phyloP scores from a whole-genome alignment of 1,284 basidiomycete species.

The Ceratobasidium papillatum region DNA sequence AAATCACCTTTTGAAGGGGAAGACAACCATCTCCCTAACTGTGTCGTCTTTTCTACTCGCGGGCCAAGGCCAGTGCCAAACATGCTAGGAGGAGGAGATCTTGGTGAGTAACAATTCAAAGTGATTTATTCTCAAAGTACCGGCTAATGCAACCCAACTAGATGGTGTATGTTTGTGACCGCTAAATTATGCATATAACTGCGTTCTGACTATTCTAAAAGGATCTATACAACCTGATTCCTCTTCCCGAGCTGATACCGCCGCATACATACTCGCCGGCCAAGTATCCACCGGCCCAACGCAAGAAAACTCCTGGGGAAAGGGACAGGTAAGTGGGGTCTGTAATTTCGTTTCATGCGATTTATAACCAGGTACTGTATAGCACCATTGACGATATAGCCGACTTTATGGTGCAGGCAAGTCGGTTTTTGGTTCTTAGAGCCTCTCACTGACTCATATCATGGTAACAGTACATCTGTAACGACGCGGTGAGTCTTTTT shows the following conservation, averaged over 20 bases:
- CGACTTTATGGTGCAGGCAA: constrained; percentile 44
- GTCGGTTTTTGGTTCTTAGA: background rate
- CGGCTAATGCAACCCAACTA: background rate
- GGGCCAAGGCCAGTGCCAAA: constrained; percentile 43
- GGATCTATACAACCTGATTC: constrained; percentile 45
- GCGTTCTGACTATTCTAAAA: background rate
- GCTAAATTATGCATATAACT: background rate
- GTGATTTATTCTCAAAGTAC: background rate
- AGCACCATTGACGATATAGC: constrained; percentile 44
- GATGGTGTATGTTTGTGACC: constrained; percentile 28
- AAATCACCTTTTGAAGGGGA: constrained; percentile 43
- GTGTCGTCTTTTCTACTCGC: constrained; percentile 43
- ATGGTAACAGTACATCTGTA: constrained; percentile 19
- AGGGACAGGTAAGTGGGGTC: background rate
- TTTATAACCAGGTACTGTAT: background rate
- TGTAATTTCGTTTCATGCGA: background rate
- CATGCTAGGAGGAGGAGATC: constrained; percentile 45
- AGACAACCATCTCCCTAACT: constrained; percentile 40
- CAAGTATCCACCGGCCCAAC: constrained; percentile 25
- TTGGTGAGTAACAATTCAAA: constrained; percentile 35
- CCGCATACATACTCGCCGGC: constrained; percentile 36
- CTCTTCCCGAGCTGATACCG: constrained; percentile 38
- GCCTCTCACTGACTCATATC: background rate
- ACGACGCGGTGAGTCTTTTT: constrained; percentile 18
- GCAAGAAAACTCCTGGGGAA: constrained; percentile 20